Conservation (phyloP, 371 early-diverging fungal species). For the Apophysomyces variabilis region DNA sequence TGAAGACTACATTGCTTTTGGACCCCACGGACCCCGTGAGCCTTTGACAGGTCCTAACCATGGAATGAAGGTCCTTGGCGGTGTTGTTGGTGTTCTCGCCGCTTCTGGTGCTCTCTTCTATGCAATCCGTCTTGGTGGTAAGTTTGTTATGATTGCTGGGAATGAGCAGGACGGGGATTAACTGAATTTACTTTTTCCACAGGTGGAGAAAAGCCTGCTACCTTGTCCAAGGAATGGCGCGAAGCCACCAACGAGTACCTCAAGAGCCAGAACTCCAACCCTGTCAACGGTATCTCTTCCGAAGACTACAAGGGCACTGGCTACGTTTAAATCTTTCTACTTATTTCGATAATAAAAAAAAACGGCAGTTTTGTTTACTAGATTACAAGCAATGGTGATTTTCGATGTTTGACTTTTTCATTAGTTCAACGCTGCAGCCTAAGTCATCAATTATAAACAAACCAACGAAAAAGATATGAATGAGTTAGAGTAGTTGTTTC, state of each 20-base stretch:
- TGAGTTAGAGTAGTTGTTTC: too few relatives aligned
- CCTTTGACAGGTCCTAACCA: conserved; percentile 78
- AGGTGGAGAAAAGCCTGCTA: conserved; percentile 72
- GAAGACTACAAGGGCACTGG: conserved; percentile 84
- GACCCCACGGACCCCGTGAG: conserved; percentile 91
- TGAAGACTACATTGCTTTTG: conserved; percentile 90
- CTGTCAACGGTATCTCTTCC: conserved; percentile 87
- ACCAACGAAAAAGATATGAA: too few relatives aligned
- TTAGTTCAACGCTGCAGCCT: not conserved
- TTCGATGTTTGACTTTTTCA: not conserved
- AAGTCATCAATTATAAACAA: too few relatives aligned
- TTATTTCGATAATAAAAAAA: not conserved
- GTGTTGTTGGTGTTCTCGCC: conserved; percentile 67
- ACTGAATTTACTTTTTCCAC: conserved; percentile 16
- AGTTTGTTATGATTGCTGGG: conserved; percentile 29
- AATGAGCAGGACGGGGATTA: conserved; percentile 2
- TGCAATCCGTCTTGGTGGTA: conserved; percentile 73
- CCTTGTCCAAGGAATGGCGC: conserved; percentile 92
- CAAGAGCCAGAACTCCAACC: conserved; percentile 87
- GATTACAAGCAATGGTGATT: not conserved
- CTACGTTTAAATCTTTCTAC: conserved; percentile 41
- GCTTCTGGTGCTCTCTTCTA: conserved; percentile 68
- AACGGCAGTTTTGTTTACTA: conserved; percentile 3
- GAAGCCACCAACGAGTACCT: conserved; percentile 86
- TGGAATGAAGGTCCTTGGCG: conserved; percentile 72